phyloP scores from a whole-genome alignment of 2,329 filamentous ascomycete genomes.

The Cladosporium colombiae region DNA sequence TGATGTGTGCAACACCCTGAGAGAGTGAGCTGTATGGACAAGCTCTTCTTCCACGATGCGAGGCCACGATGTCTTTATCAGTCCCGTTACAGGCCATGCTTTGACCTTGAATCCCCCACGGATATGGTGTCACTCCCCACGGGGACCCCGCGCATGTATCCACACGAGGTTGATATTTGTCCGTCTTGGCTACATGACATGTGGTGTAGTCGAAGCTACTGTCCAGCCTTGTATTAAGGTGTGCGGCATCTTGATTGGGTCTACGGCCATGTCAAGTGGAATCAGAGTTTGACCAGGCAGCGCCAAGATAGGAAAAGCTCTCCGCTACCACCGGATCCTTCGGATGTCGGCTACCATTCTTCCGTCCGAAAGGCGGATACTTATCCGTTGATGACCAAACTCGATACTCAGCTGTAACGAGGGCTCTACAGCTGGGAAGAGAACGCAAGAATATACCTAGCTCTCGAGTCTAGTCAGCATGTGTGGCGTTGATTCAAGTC shows the following conservation, averaged over 20 bases:
- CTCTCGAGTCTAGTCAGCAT: not conserved
- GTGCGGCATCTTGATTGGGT: not conserved
- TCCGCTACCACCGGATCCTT: not conserved
- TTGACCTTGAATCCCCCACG: not conserved
- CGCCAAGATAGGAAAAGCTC: conserved; percentile 9
- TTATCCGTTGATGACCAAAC: not conserved
- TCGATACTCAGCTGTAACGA: not conserved
- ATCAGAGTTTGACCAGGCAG: not conserved
- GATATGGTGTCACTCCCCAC: not conserved
- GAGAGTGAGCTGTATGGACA: not conserved
- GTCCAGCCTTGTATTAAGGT: not conserved
- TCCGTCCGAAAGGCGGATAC: conserved; percentile 6
- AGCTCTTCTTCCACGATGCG: not conserved
- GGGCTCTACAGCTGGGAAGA: not conserved
- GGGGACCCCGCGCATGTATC: conserved; percentile 15
- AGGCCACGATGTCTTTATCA: not conserved
- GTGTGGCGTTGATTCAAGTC: not conserved
- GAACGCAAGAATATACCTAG: not conserved
- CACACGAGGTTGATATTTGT: conserved; percentile 5
- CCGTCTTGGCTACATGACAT: conserved; percentile 14
- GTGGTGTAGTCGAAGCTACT: not conserved
- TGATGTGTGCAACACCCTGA: not conserved
- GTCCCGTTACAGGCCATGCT: not conserved
- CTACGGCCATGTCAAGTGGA: not conserved
- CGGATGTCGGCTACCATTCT: not conserved